Percentiles rank a stretch among this genome's conserved stretches.
These are phyloP conservation scores for Stephania cephalantha DNA, from an alignment of 164 flowering plant genomes.

Conservation along the genomic window DNA sequence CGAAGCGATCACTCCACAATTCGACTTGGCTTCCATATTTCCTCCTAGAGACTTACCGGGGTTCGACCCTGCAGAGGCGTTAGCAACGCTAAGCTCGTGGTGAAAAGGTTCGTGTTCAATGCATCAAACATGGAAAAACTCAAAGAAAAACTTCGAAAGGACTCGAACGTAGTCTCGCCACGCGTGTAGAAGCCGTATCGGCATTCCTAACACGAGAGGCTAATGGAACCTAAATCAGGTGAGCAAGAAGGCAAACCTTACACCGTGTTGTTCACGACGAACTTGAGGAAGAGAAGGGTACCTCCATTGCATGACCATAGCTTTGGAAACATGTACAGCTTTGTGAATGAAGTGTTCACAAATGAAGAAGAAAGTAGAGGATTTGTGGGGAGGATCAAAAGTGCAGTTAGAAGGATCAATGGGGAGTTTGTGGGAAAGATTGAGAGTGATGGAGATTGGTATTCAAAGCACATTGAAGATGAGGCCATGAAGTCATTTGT, in stretches of 20 bases:
- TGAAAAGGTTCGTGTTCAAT: slow-evolving; percentile 21
- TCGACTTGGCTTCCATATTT: slow-evolving; percentile 22
- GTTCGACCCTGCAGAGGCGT: slow-evolving; percentile 3
- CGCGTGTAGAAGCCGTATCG: slow-evolving; percentile 18
- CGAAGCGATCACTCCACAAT: slow-evolving; percentile 15
- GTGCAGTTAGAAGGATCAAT: not conserved
- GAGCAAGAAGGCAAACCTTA: not conserved
- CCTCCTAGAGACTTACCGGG: slow-evolving; percentile 24
- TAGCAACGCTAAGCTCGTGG: slow-evolving; percentile 9
- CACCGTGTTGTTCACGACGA: slow-evolving; percentile 10
- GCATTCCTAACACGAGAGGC: slow-evolving; percentile 22
- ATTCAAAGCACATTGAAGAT: not conserved
- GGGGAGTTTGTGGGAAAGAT: not conserved
- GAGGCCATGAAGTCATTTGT: not conserved
- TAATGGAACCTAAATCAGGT: not conserved
- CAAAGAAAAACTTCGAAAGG: not conserved
- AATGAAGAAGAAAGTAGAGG: not conserved
- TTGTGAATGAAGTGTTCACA: not conserved
- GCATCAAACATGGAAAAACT: slow-evolving; percentile 15
- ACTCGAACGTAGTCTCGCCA: too few relatives aligned
- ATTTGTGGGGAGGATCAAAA: not conserved
- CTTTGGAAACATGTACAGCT: slow-evolving; percentile 14
- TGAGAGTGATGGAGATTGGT: not conserved
- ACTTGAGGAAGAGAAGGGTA: slow-evolving; percentile 12
- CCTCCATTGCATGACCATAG: slow-evolving; percentile 18